Evolutionary conservation across 169 alveolate species (phyloP), one percentile per base, ranked within the genome.

Genomic region (Babesia bigemina): DNA sequence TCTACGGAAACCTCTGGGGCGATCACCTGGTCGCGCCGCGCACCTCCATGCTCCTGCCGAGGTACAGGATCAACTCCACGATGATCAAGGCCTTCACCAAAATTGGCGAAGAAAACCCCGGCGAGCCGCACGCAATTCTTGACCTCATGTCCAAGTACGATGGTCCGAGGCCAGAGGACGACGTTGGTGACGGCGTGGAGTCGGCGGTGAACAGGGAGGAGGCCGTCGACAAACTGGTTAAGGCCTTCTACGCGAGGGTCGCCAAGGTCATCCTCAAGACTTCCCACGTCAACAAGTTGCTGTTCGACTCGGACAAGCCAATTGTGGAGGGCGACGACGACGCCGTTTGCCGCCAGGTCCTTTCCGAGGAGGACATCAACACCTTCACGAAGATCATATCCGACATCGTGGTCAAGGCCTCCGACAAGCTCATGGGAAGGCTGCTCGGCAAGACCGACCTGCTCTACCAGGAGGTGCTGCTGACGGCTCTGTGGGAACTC

Each of bases 11-110:
- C 61, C 70, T 81, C 4, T 87, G 85, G 33, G 88, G 91, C 9
- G 94, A 90, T 63, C 62, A 79, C 84, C 60, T 90, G 77, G 94
- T 90, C 19, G 94, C 91, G 19, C 91, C 90, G 9, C 65, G 94
- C 19, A 90, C 94, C 19, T 90, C 94, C 26, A 44, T 89, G 29
- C 71, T 89, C 16, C 70, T 89, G 61, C 93, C 93, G 14, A 50
- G 82, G 60, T 77, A 85, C 24, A 45, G 67, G 33, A 63, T 79
- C 63, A 57, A 49, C 53, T 72, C 73, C 11, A 78, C 79, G 45
- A 72, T 73, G 45, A 36, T 89, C 53, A 28, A 48, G 39, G 61
- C 55, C 55, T 79, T 89, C 39, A 60, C 73, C n/a, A 84, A 85
- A 19, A 57, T 70, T 21, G 69, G 84, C 3, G 74, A 60, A 19